Conservation (phyloP, 768 basidiomycete species). For the Ramaria sp. region DNA sequence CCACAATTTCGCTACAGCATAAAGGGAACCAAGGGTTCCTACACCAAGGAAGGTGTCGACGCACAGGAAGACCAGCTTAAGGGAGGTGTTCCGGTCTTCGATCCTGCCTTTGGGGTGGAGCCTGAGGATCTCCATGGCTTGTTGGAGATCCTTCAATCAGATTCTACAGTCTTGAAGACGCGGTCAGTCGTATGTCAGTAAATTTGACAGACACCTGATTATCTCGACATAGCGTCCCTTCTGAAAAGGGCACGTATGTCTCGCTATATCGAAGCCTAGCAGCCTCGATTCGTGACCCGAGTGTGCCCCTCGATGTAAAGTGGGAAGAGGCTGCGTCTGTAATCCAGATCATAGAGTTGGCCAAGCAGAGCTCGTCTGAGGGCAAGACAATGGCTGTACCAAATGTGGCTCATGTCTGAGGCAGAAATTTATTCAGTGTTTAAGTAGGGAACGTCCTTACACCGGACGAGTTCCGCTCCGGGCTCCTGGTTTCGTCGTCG, state of each 20-base stretch:
- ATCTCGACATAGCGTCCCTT: constrained; percentile 17
- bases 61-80: constrained; percentile 72
- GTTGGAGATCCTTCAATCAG: constrained; percentile 42
- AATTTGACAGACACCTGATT: background rate
- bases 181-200: constrained; percentile 24
- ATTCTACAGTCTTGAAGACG: constrained; percentile 27
- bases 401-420: background rate
- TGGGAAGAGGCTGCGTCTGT: constrained; percentile 65
- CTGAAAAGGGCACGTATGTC: constrained; percentile 45
- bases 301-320: constrained; percentile 46
- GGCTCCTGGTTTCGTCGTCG: too few relatives aligned
- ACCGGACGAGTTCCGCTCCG: too few relatives aligned
- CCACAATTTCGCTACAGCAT: constrained; percentile 63
- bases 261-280: constrained; percentile 59
- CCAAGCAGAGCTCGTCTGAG: constrained; percentile 53
- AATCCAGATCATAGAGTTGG: constrained; percentile 71
- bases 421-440: too few relatives aligned
- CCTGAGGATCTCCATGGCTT: constrained; percentile 53
- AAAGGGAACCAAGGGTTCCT: constrained; percentile 63
- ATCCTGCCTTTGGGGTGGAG: constrained; percentile 45
- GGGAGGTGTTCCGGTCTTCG: constrained; percentile 37
- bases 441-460: too few relatives aligned
- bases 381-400: constrained; percentile 31
- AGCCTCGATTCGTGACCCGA: constrained; percentile 40
- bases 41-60: constrained; percentile 67